Evolutionary conservation across 805 yeast species (phyloP), one percentile per base, ranked within the genome.

Genomic region (Ogataea paraovalis): DNA sequence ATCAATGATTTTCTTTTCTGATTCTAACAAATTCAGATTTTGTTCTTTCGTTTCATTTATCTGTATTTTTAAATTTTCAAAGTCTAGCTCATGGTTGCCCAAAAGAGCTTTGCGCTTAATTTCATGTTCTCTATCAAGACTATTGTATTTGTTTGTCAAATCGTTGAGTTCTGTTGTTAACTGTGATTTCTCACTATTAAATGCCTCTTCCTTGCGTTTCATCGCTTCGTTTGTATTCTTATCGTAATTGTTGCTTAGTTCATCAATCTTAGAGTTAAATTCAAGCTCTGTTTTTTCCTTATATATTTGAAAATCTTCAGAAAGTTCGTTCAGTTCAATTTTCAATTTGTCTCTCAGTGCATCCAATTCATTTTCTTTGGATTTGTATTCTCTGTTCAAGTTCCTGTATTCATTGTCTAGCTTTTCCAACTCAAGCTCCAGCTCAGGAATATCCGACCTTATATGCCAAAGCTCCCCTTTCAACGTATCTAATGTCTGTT

Each of bases 161-260:
- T 48, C 71, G 51, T 28, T 56, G 42, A 37, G 51, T 25, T 32
- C 69, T 41, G 21, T 49, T 5, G 28, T 37, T 27, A 52, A 39
- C 3, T 30, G 14, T 14, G 52, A 56, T 46, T 70, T 71, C 40
- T 64, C 57, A 8, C 53, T 47, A 39, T 71, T 64, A 25, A 63
- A 59, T 36, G 64, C 57, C 18, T 56, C 56, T 4, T 67, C 66
- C 44, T 70, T 72, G 14, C 58, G 58, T 6, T 65, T 55, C 30
- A 74, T 66, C 5, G 74, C 50, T 1, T 56, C 46, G 37, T 76
- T 77, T 1, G 79, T 67, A 54, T 55, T 51, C 1, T 36, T 14
- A 18, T 57, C 55, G 40, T 52, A 57, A 8, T 47, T 41, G 3
- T 42, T 40, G 28, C 58, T 54, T 25, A 62, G 33, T 10, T 36